phyloP scores from a whole-genome alignment of 331 rosid genomes.

The Rosa hybrid region DNA sequence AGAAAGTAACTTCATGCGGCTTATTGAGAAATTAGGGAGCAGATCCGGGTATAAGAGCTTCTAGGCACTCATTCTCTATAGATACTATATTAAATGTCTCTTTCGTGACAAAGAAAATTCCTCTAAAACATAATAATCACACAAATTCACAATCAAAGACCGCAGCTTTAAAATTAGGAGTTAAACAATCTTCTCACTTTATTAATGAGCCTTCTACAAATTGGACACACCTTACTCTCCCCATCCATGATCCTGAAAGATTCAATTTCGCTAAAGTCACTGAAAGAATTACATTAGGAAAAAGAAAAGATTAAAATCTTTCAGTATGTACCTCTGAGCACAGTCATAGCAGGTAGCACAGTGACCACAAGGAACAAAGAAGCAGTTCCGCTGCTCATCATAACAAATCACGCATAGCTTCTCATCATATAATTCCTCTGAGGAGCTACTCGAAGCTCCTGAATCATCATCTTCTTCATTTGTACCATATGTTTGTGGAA shows the following conservation, averaged over 20 bases:
- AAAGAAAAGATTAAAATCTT: background rate
- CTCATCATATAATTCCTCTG: conserved; percentile 77
- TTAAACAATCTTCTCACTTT: conserved; percentile 57
- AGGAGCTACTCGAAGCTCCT: conserved; percentile 51
- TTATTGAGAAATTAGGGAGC: background rate
- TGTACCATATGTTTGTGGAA: conserved; percentile 48
- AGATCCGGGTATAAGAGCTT: background rate
- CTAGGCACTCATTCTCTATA: conserved; percentile 9
- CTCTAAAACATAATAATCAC: conserved; percentile 13
- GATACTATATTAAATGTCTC: background rate
- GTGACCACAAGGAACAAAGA: conserved; percentile 90
- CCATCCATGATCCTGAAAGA: conserved; percentile 58
- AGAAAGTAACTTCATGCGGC: conserved; percentile 14
- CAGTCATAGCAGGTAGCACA: conserved; percentile 84
- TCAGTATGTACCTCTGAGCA: conserved; percentile 59
- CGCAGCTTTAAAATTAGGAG: conserved; percentile 22
- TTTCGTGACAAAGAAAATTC: conserved; percentile 16
- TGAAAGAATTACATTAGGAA: background rate
- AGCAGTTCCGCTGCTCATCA: conserved; percentile 75
- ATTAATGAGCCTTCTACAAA: conserved; percentile 72
- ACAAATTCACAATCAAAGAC: conserved; percentile 13
- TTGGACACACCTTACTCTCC: conserved; percentile 73
- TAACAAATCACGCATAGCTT: conserved; percentile 72
- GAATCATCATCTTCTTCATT: conserved; percentile 51
- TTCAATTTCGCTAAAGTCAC: background rate